Percentiles rank a stretch among this genome's conserved stretches.
Conservation (phyloP, 202 grass and related monocot genomes). For the Schoenoplectus tabernaemontani region DNA sequence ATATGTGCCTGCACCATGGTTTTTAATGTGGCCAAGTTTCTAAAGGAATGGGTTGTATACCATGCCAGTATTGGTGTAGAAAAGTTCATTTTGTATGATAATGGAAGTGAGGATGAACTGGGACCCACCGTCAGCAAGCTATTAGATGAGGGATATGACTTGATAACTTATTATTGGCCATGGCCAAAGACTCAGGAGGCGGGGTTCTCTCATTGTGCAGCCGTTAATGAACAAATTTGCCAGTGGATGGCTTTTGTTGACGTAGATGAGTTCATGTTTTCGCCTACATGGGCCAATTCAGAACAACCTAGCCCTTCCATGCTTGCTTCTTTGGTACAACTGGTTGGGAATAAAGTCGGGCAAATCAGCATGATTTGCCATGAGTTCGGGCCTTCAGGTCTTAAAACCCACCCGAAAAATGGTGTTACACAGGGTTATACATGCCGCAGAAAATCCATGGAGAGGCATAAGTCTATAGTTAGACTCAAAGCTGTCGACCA, state of each 20-base stretch:
- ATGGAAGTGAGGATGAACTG: constrained; percentile 34
- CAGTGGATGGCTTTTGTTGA: constrained; percentile 43
- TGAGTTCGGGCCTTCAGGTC: constrained; percentile 29
- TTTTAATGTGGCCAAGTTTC: constrained; percentile 35
- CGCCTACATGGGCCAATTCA: constrained; percentile 1
- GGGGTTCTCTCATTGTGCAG: constrained; percentile 35
- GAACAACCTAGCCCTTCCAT: not conserved
- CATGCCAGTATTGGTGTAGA: constrained; percentile 30
- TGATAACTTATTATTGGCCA: constrained; percentile 21
- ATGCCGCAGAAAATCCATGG: not conserved
- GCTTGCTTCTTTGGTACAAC: constrained; percentile 13
- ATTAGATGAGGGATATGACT: not conserved
- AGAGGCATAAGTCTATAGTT: constrained; percentile 35
- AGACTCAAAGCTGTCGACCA: constrained; percentile 3
- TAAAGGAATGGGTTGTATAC: constrained; percentile 36
- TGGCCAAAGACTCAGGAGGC: constrained; percentile 42
- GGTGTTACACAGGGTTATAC: constrained; percentile 31
- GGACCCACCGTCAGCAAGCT: not conserved
- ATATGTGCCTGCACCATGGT: constrained; percentile 42
- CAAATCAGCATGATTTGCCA: constrained; percentile 16
- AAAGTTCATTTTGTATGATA: constrained; percentile 40
- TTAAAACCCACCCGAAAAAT: not conserved
- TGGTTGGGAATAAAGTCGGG: not conserved
- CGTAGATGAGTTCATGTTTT: constrained; percentile 33
- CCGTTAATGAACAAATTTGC: constrained; percentile 2